Conservation (phyloP, 2,329 filamentous ascomycete species). For the Pseudogymnoascus pannorum region DNA sequence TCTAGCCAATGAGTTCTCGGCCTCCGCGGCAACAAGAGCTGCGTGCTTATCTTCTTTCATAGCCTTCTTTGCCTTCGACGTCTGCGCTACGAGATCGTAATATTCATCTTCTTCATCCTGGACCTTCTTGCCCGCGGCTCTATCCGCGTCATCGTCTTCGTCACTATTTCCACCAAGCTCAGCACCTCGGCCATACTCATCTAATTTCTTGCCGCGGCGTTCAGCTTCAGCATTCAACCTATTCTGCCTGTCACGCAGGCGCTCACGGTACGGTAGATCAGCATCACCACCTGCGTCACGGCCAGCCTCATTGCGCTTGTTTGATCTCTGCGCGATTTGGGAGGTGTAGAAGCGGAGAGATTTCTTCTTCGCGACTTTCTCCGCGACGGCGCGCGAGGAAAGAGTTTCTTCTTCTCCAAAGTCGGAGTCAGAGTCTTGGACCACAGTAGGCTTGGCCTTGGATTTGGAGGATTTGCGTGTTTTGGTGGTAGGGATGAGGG, state of each 20-base stretch:
- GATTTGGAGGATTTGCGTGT: constrained; percentile 29
- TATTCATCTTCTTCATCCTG: constrained; percentile 62
- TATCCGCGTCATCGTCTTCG: constrained; percentile 34
- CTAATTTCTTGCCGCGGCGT: constrained; percentile 63
- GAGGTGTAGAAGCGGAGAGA: constrained; percentile 95
- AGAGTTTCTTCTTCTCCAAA: constrained; percentile 85
- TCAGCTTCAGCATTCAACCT: constrained; percentile 85
- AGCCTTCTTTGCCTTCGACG: constrained; percentile 61
- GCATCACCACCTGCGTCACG: constrained; percentile 70
- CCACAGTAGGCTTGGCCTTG: constrained; percentile 35
- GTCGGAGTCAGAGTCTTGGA: constrained; percentile 67
- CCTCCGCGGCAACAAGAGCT: constrained; percentile 50
- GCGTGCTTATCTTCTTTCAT: constrained; percentile 58
- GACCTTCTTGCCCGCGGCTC: constrained; percentile 36
- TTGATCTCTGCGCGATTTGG: constrained; percentile 90
- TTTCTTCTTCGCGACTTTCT: constrained; percentile 87
- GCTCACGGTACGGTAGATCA: constrained; percentile 83
- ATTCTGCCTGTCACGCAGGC: constrained; percentile 75
- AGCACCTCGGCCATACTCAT: constrained; percentile 57
- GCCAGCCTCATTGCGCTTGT: constrained; percentile 68
- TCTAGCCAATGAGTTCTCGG: constrained; percentile 54
- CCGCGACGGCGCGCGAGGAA: constrained; percentile 69
- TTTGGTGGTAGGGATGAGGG: constrained; percentile 20
- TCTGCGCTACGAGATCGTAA: constrained; percentile 78
- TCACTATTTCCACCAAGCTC: constrained; percentile 56